Evolutionary conservation across 805 yeast genomes (phyloP), one percentile per base, ranked within the genome.

Genomic region (Kodamaea kaohsiungensis): DNA sequence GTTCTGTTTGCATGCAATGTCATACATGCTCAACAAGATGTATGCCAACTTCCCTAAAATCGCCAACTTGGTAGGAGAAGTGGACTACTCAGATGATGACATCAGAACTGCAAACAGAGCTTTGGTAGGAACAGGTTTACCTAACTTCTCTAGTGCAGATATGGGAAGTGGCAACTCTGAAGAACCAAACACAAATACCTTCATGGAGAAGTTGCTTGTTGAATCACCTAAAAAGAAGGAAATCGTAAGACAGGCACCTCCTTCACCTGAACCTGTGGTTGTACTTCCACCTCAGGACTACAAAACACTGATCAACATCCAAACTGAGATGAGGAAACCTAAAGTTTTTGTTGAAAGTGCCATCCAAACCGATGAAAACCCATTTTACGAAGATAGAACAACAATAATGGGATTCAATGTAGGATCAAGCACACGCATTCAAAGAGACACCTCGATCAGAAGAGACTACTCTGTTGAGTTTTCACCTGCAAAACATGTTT

Each of bases 1-100:
- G 66, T 91, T 91, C 70, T 92, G 98, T 61, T 71, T 95, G 38
- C 97, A 93, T 72, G 97, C 97, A 1, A 72, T 93, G 59, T 85
- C 91, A 49, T 89, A 83, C 60, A 83, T 90, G 66, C 76, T 95
- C 53, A 79, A 86, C 55, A 77, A 79, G 60, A 76, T 83, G 25
- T 79, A 81, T 22, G 52, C 67, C 5, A 71, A 72, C 16, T 85
- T 86, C 18, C 89, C 92, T 1, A 71, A 76, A 3, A 80, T 93
- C 64, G 79, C 77, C 35, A 81, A 83, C 57, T 69, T 89, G 35
- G 86, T 85, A 8, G 91, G 88, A 2, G 76, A 79, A 53, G 63
- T 86, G 3, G 77, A 79, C 18, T 89, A 93, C 61, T 68, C 83
- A 4, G 86, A 85, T 16, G 87, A 81, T 12, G 97, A 91, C 53